phyloP scores from a whole-genome alignment of 768 basidiomycete genomes.

The Boletus coccyginus region DNA sequence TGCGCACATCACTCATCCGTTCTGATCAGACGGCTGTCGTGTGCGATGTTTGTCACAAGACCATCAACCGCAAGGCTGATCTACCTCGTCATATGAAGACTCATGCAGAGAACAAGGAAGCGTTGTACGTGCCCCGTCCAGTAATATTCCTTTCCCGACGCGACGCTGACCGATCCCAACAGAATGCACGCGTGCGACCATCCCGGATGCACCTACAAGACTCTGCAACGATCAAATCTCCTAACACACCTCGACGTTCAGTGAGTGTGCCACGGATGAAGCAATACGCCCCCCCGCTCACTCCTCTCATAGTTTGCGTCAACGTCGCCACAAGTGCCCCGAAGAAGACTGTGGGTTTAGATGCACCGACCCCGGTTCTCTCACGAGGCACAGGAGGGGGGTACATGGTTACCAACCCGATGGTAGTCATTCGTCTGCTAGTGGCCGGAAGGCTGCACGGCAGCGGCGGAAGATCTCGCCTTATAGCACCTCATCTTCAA shows the following conservation, averaged over 20 bases:
- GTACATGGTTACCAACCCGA: neutral
- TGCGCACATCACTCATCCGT: neutral
- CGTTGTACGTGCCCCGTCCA: slow-evolving; percentile 16
- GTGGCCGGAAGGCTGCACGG: neutral
- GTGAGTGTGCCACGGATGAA: slow-evolving; percentile 18
- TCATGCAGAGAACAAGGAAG: slow-evolving; percentile 23
- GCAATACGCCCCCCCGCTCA: neutral
- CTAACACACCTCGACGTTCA: slow-evolving; percentile 26
- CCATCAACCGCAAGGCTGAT: slow-evolving; percentile 26
- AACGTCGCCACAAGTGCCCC: slow-evolving; percentile 2
- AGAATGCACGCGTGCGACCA: slow-evolving; percentile 27
- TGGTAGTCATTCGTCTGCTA: neutral
- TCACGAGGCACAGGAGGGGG: neutral
- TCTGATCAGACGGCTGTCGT: slow-evolving; percentile 2
- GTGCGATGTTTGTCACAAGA: slow-evolving; percentile 17
- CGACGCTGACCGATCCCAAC: slow-evolving; percentile 1
- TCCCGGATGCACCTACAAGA: slow-evolving; percentile 18
- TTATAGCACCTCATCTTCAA: neutral
- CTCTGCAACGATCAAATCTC: slow-evolving; percentile 29
- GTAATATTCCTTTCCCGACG: neutral
- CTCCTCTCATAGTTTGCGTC: slow-evolving; percentile 5
- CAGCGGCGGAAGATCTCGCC: neutral
- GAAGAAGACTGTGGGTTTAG: neutral
- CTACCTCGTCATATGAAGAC: slow-evolving; percentile 25
- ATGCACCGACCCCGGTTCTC: neutral